These are phyloP conservation scores for Apiospora koreana DNA, from an alignment of 2,329 filamentous ascomycete genomes.

Conservation along the genomic window DNA sequence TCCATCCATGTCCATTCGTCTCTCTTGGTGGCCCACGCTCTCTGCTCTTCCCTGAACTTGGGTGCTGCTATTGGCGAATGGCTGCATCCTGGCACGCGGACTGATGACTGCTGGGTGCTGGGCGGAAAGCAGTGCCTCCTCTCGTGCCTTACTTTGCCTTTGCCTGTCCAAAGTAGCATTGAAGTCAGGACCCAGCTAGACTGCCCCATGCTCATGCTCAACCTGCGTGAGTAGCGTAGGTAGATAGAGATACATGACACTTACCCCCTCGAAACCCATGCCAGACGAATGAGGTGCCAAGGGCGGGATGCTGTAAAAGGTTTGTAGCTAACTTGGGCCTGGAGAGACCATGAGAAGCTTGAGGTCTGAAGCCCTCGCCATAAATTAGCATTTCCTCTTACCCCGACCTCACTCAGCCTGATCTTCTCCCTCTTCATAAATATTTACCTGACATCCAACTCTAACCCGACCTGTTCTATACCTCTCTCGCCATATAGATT, in stretches of 20 bases:
- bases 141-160: background rate
- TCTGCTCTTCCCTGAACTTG: background rate
- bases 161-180: background rate
- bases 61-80: background rate
- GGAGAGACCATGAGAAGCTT: background rate
- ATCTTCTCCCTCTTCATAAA: constrained; percentile 1
- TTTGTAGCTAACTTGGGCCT: background rate
- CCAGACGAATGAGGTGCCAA: background rate
- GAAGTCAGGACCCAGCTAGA: no score
- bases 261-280: background rate
- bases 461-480: background rate
- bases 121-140: background rate
- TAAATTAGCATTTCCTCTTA: background rate
- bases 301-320: background rate
- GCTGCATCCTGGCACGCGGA: background rate
- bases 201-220: no score
- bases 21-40: background rate
- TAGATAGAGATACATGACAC: background rate
- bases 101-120: background rate
- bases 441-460: background rate
- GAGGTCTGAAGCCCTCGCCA: constrained; percentile 3
- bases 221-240: background rate
- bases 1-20: background rate
- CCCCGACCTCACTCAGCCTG: background rate
- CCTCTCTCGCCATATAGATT: background rate